Evolutionary conservation across 2,329 filamentous ascomycete genomes (phyloP), one percentile per base, ranked within the genome.

Genomic region (Epichloe gansuensis): DNA sequence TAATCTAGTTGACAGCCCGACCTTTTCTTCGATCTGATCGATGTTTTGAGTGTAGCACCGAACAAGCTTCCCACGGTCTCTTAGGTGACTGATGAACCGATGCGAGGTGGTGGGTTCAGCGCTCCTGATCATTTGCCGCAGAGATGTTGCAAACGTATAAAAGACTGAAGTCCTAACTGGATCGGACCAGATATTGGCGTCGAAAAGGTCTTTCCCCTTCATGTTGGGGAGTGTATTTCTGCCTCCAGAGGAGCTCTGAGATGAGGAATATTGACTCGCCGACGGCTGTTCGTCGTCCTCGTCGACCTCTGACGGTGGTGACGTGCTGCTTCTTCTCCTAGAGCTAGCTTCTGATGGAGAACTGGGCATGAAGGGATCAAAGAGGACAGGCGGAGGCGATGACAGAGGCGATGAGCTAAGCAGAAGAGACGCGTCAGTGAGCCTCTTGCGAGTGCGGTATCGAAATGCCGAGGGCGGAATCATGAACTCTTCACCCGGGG

Each of bases 31-130:
- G 6, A 88, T 78, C 55, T 81, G 80, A 58, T 88, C 84, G 57
- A 88, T 87, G 56, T 87, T 88, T 58, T 88, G 84, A 0, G 84
- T 87, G 59, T 88, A 88, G 59, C 83, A 85, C 40, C 84, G 72
- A 35, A 86, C 81, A 5, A 88, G 71, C 56, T 84, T 83, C 3
- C 82, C 81, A 4, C 78, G 74, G 60, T 87, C 81, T 44, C 82
- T 75, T 5, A 88, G 71, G 36, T 81, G 77, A 43, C 78, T 76
- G 57, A 88, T 82, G 61, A 88, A 87, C 51, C 76, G 77, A 65
- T 88, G 84, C 1, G 81, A 84, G 17, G 72, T 71, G 1, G 82
- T 86, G 0, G 82, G 82, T 50, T 75, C 67, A 9, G 84, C 80
- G n/a, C 77, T 74, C 40, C 71, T 74, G 15, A 85, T 77, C 51